Percentiles rank a stretch among this genome's conserved stretches.
phyloP scores from a whole-genome alignment of 805 yeast genomes.

The Starmera caribaea region DNA sequence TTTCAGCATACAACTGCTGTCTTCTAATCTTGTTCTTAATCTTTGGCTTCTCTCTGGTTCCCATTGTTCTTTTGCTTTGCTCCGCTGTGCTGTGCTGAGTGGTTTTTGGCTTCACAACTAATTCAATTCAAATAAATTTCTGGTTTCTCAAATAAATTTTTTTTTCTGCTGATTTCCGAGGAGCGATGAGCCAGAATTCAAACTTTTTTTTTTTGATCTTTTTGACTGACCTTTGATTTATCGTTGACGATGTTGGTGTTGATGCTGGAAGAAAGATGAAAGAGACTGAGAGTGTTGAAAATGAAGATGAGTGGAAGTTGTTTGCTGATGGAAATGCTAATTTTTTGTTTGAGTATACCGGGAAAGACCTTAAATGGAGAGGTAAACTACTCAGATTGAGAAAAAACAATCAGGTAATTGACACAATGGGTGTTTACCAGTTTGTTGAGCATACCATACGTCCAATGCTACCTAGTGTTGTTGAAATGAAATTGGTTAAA shows the following conservation, averaged over 20 bases:
- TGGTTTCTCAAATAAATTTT: not conserved
- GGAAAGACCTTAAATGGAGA: constrained; percentile 22
- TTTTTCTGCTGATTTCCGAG: too few species aligned
- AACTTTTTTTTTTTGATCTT: not conserved
- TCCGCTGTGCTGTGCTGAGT: constrained; percentile 6
- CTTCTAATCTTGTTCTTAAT: constrained; percentile 75
- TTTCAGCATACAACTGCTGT: constrained; percentile 63
- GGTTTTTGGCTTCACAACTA: not conserved
- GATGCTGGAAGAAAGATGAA: too few species aligned
- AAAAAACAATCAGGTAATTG: constrained; percentile 14
- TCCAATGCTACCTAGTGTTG: constrained; percentile 20
- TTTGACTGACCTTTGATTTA: not conserved
- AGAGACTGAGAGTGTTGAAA: too few species aligned
- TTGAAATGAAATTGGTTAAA: constrained; percentile 11
- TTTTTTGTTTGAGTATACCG: constrained; percentile 30
- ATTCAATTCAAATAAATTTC: not conserved
- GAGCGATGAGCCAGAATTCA: too few species aligned
- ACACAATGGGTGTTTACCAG: constrained; percentile 8
- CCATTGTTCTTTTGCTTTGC: constrained; percentile 7
- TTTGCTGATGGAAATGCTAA: constrained; percentile 28
- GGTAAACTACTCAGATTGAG: constrained; percentile 23
- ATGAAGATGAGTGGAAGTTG: not conserved
- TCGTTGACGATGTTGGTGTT: too few species aligned
- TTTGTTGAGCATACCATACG: constrained; percentile 4
- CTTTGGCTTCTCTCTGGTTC: constrained; percentile 31